Conservation (phyloP, 2,329 filamentous ascomycete species). For the Neocatenulostroma microsporum region DNA sequence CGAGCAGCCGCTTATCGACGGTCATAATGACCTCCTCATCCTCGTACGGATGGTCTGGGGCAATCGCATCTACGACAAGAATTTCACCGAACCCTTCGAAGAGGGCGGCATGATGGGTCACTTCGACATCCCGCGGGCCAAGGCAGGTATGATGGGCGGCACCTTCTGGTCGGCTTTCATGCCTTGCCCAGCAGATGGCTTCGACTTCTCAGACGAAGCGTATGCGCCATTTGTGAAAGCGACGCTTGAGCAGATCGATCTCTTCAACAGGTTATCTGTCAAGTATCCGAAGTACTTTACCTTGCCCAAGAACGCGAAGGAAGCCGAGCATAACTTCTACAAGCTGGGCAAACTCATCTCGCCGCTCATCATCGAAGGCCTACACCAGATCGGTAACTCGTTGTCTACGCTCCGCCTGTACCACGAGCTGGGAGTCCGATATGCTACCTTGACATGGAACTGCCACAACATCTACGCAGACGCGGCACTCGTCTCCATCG, state of each 20-base stretch:
- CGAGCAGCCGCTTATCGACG: slow-evolving; percentile 48
- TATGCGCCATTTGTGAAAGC: slow-evolving; percentile 59
- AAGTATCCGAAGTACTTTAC: slow-evolving; percentile 65
- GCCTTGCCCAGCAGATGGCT: slow-evolving; percentile 63
- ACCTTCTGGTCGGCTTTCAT: slow-evolving; percentile 91
- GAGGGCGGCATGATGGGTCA: slow-evolving; percentile 61
- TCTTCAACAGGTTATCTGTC: slow-evolving; percentile 56
- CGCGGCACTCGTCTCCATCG: slow-evolving; percentile 59
- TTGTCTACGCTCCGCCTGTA: slow-evolving; percentile 67
- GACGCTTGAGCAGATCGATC: slow-evolving; percentile 68
- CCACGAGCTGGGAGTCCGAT: slow-evolving; percentile 71
- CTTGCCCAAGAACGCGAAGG: slow-evolving; percentile 49
- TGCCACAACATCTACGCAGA: slow-evolving; percentile 89
- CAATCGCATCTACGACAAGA: slow-evolving; percentile 63
- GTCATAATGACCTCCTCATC: slow-evolving; percentile 81
- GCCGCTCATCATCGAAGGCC: slow-evolving; percentile 72
- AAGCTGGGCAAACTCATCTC: slow-evolving; percentile 54
- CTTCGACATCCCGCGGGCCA: slow-evolving; percentile 70
- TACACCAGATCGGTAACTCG: slow-evolving; percentile 90
- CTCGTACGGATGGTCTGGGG: slow-evolving; percentile 57
- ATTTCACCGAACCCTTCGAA: slow-evolving; percentile 67
- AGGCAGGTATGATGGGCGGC: slow-evolving; percentile 64
- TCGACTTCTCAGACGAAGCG: slow-evolving; percentile 65
- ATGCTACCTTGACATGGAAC: slow-evolving; percentile 85
- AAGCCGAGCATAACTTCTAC: slow-evolving; percentile 50